Evolutionary conservation across 2,329 filamentous ascomycete genomes (phyloP).

Genomic region (Colletotrichum sp.): DNA sequence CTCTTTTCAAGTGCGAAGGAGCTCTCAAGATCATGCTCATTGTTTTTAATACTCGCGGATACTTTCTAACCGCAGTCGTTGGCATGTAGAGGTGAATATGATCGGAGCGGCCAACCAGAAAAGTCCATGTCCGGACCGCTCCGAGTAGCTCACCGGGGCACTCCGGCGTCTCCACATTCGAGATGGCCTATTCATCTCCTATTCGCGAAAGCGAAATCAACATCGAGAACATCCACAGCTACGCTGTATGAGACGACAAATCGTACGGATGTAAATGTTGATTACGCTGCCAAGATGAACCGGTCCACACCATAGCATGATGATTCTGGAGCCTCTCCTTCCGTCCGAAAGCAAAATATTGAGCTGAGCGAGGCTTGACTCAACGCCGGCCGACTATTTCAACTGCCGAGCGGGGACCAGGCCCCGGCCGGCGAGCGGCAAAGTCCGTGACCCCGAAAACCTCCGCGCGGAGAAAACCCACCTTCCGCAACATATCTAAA

Average conservation of each 20-base stretch:
- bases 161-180: background rate
- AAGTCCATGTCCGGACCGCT: background rate
- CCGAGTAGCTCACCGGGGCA: background rate
- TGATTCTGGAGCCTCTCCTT: background rate
- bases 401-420: background rate
- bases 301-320: background rate
- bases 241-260: background rate
- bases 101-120: background rate
- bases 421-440: background rate
- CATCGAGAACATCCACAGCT: background rate
- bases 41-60: background rate
- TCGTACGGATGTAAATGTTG: background rate
- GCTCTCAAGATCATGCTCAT: accelerated
- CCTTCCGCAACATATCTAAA: background rate
- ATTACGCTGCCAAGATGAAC: background rate
- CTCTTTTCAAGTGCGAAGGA: background rate
- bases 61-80: accelerated
- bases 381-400: background rate
- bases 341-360: background rate
- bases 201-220: background rate
- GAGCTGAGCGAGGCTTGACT: background rate
- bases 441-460: background rate
- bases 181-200: background rate
- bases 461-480: background rate
- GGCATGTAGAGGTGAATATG: accelerated